These are phyloP conservation scores for Malus hybrid DNA, from an alignment of 331 rosid genomes.

Conservation along the genomic window DNA sequence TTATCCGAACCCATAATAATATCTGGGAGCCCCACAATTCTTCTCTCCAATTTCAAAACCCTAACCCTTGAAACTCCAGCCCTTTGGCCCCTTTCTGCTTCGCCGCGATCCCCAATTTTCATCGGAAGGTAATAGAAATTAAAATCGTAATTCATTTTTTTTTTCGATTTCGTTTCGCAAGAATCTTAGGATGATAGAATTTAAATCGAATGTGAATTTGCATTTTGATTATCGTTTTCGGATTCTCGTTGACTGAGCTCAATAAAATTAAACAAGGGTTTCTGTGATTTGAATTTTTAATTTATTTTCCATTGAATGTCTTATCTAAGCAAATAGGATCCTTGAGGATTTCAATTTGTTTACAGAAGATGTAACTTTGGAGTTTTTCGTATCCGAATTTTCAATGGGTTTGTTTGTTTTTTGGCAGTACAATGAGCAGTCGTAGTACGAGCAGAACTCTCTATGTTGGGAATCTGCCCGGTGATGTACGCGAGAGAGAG, in stretches of 20 bases:
- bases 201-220: not conserved
- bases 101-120: conserved; percentile 16
- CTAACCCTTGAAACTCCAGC: conserved; percentile 11
- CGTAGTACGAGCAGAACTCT: conserved; percentile 83
- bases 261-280: no score
- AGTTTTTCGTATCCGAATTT: not conserved
- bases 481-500: conserved; percentile 97
- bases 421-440: conserved; percentile 65
- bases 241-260: not conserved
- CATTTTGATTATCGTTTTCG: not conserved
- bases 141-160: no score
- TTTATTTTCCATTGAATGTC: not conserved
- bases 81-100: not conserved
- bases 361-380: not conserved
- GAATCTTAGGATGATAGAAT: not conserved
- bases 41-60: conserved; percentile 17
- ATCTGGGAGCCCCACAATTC: not conserved
- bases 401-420: not conserved
- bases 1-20: not conserved
- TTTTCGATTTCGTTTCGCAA: no score
- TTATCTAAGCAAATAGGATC: not conserved
- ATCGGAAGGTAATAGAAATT: conserved; percentile 5
- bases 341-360: not conserved
- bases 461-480: conserved; percentile 96
- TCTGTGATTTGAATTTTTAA: not conserved